phyloP scores from a whole-genome alignment of 108 stramenopile species.

The Pseudonitzschia multiseries region DNA sequence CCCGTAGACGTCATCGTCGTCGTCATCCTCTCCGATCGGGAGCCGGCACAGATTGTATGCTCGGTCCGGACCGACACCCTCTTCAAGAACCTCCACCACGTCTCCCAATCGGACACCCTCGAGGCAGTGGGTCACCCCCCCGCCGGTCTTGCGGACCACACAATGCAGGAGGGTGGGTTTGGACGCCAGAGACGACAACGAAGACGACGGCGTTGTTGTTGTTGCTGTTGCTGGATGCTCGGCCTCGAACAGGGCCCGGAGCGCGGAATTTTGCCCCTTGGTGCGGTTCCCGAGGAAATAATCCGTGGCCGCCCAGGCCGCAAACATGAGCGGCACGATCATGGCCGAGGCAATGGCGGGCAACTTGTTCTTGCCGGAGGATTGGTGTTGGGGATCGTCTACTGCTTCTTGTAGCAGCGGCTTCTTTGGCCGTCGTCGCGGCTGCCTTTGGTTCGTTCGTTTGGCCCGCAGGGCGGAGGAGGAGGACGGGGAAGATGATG shows the following conservation, averaged over 20 bases:
- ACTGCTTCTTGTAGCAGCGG: neutral
- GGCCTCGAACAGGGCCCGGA: neutral
- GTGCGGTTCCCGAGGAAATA: slow-evolving; percentile 15
- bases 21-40: neutral
- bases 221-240: neutral
- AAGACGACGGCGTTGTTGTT: neutral
- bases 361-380: neutral
- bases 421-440: neutral
- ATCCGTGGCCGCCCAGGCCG: slow-evolving; percentile 18
- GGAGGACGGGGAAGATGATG: no score
- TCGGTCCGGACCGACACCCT: slow-evolving; percentile 16
- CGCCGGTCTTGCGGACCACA: slow-evolving; percentile 1
- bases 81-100: slow-evolving; percentile 20
- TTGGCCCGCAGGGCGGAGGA: no score
- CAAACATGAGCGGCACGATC: slow-evolving; percentile 21
- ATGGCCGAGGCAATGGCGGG: slow-evolving; percentile 2
- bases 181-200: neutral
- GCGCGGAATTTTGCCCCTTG: slow-evolving; percentile 8
- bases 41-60: slow-evolving; percentile 22
- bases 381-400: neutral
- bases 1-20: slow-evolving; percentile 15
- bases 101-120: slow-evolving; percentile 13
- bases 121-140: slow-evolving; percentile 14
- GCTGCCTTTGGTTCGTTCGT: no score
- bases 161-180: neutral